Base-by-base conservation (phyloP, 345 rosid species). In the Hirschfeldia incana region DNA sequence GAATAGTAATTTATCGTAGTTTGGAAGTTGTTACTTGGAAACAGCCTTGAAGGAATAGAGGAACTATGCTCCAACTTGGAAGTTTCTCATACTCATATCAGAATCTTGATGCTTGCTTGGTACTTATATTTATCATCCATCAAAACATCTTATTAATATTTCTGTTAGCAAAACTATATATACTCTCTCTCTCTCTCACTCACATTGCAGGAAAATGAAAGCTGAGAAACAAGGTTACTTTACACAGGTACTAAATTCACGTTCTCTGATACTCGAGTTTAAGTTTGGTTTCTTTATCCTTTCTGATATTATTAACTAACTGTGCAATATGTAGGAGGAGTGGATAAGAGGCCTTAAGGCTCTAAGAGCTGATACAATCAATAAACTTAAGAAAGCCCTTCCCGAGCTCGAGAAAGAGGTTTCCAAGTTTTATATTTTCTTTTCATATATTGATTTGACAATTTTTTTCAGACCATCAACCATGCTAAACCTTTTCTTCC, bases 31-130 rank as follows among this genome's bases (percentile, higher is more conserved):
- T 75, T 29, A 33, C 53, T 58, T 85, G 55, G 21, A 21, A 79
- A 82, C 96, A 95, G 99, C 75, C 99, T 98, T 58, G 99, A 93
- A 86, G 97, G 97, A 76, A 91, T 95, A 37, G 99, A 93, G 84
- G 61, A 78, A 81, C 87, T 95, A 39, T 95, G 99, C 84, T 87
- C 92, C 42, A 90, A 93, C 80, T 72, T 93, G 87, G 90, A 95
- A 81, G 96, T 93, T 33, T 87, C 86, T 79, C 94, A 91, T 79
- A 91, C 98, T 44, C 97, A 95, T 85, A 91, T 93, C 74, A 87
- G 98, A 80, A 88, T 95, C 85, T 87, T 95, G 88, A 91, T 95
- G 97, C 92, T 95, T 77, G 99, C 99, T 75, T 95, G 99, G 97
- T 95, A 85, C 83, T 88, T 67, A 39, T 3, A 12, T 4, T 0